Percentiles rank a stretch among this genome's conserved stretches.
Conservation (phyloP, 1,139 yeast species). For the Yamadazyma songkhlaensis region DNA sequence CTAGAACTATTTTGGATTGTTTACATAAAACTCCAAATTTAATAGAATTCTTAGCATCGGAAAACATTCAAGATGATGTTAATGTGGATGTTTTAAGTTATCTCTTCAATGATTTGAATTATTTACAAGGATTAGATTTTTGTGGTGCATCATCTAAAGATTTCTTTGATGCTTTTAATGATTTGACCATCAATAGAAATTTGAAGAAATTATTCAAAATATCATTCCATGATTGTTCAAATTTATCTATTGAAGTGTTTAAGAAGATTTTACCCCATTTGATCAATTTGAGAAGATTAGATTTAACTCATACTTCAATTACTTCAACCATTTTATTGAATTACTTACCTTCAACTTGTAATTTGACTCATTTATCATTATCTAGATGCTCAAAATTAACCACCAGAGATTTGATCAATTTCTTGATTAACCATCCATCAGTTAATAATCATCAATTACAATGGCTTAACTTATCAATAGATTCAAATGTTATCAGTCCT, state of each 20-base stretch:
- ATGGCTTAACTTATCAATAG: constrained; percentile 80
- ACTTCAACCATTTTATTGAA: constrained; percentile 52
- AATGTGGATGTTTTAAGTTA: constrained; percentile 57
- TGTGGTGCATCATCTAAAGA: constrained; percentile 78
- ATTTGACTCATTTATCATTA: constrained; percentile 73
- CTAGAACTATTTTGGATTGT: constrained; percentile 63
- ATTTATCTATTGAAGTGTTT: constrained; percentile 57
- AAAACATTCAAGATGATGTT: constrained; percentile 82
- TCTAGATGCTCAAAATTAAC: constrained; percentile 77
- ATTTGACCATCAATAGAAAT: constrained; percentile 18
- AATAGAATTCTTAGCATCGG: constrained; percentile 77
- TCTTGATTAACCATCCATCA: constrained; percentile 72
- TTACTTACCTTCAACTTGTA: constrained; percentile 49
- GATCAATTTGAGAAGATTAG: constrained; percentile 63
- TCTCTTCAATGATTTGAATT: constrained; percentile 58
- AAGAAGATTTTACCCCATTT: constrained; percentile 57
- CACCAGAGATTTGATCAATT: constrained; percentile 69
- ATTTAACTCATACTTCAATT: constrained; percentile 78
- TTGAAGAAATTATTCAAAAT: constrained; percentile 47
- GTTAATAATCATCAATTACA: constrained; percentile 52
- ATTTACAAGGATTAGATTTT: constrained; percentile 73
- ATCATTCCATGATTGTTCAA: constrained; percentile 88
- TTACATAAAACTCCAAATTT: constrained; percentile 64
- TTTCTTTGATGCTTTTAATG: constrained; percentile 63
- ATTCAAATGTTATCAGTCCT: constrained; percentile 63